phyloP scores from a whole-genome alignment of 1,284 basidiomycete species.

The Cystobasidium pallidum region DNA sequence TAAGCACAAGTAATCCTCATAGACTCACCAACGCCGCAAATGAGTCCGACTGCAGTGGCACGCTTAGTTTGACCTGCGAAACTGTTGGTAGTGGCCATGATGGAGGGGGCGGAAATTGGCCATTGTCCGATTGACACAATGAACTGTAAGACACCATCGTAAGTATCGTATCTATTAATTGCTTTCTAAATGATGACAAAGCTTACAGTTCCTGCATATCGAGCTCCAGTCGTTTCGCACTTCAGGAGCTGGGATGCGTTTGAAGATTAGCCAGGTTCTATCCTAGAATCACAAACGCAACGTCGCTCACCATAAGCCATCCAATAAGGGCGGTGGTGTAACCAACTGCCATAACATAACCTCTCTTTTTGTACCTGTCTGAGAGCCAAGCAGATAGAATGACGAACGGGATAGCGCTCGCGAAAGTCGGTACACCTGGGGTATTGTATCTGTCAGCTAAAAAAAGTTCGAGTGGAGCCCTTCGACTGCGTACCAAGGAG shows the following conservation, averaged over 20 bases:
- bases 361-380: constrained; percentile 17
- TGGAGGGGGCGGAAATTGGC: constrained; percentile 20
- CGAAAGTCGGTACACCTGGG: constrained; percentile 15
- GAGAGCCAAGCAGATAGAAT: constrained; percentile 21
- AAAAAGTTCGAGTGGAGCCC: neutral
- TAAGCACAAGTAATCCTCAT: neutral
- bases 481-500: constrained; percentile 5
- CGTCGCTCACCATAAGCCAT: constrained; percentile 6
- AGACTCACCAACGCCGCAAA: constrained; percentile 13
- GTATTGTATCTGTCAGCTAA: neutral
- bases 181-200: too few relatives aligned
- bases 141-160: constrained; percentile 12
- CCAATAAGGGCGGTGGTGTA: constrained; percentile 22
- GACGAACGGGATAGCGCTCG: constrained; percentile 10
- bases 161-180: too few relatives aligned
- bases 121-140: constrained; percentile 22
- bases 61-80: constrained; percentile 26
- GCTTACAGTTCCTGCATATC: constrained; percentile 26
- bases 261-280: too few relatives aligned
- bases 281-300: too few relatives aligned
- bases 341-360: constrained; percentile 8
- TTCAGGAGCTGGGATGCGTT: constrained; percentile 3
- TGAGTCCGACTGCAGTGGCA: constrained; percentile 9
- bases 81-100: constrained; percentile 19
- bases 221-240: constrained; percentile 21